These are phyloP conservation scores for Closterium sp. DNA, from an alignment of 139 green algal species.

Conservation along the genomic window DNA sequence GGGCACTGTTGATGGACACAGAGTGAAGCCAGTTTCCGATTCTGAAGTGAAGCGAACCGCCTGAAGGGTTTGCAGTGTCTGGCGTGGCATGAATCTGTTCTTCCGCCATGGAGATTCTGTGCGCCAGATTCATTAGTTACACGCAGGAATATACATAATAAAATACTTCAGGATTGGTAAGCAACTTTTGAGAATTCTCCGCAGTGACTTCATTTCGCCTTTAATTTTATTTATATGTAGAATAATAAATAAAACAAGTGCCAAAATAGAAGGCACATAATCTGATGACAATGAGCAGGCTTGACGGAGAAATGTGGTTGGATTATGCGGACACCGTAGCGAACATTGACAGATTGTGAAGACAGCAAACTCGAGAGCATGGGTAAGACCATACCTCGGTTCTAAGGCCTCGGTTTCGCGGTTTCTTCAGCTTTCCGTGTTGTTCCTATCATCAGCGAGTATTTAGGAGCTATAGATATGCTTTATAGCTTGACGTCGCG, in stretches of 20 bases:
- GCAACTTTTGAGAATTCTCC: no score
- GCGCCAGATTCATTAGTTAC: neutral
- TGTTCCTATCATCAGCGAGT: neutral
- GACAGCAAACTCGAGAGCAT: no score
- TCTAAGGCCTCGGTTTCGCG: neutral
- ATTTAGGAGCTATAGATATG: neutral
- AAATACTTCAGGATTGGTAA: no score
- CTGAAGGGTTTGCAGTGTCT: no score
- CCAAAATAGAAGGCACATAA: neutral
- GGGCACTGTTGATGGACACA: neutral
- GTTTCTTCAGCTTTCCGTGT: neutral
- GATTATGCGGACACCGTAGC: no score
- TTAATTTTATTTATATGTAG: no score
- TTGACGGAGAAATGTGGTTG: neutral
- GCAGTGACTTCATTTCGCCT: no score
- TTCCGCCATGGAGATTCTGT: neutral
- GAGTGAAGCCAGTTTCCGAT: no score
- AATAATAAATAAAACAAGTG: no score
- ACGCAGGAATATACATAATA: neutral
- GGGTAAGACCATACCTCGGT: neutral
- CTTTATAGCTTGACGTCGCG: neutral
- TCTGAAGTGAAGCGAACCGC: no score
- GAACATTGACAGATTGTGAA: no score
- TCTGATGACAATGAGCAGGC: neutral
- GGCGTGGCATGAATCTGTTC: neutral